These are phyloP conservation scores for Lagenidium sp. DNA, from an alignment of 352 stramenopile genomes.

Conservation along the genomic window DNA sequence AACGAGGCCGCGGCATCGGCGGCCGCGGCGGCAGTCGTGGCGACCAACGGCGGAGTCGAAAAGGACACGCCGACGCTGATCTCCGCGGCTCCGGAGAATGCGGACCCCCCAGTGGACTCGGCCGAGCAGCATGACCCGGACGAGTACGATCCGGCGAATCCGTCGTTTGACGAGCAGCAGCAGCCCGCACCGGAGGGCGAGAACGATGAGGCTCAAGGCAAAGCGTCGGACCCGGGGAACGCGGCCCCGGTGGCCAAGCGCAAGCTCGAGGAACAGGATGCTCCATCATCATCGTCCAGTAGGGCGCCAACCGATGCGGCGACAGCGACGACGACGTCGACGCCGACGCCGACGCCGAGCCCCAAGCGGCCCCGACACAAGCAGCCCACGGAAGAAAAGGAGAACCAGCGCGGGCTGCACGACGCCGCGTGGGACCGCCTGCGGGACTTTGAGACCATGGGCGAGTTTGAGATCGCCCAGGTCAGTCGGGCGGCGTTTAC, in stretches of 20 bases:
- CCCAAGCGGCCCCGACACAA: not conserved
- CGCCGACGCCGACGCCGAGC: not conserved
- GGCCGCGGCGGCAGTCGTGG: not conserved
- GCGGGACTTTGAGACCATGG: constrained; percentile 55
- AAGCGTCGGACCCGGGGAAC: constrained; percentile 5
- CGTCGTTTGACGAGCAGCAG: constrained; percentile 8
- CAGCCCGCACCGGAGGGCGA: constrained; percentile 2
- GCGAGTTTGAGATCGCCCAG: constrained; percentile 59
- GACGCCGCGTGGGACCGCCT: constrained; percentile 66
- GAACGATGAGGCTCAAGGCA: not conserved
- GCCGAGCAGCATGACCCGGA: constrained; percentile 11
- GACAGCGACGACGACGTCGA: not conserved
- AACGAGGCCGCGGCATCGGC: not conserved
- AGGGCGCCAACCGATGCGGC: not conserved
- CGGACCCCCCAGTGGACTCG: not conserved
- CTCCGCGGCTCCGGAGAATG: not conserved
- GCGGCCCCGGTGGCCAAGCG: not conserved
- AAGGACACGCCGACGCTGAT: not conserved
- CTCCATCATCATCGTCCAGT: not conserved
- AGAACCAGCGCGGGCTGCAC: constrained; percentile 29
- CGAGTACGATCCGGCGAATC: constrained; percentile 23
- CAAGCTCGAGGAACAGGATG: constrained; percentile 2
- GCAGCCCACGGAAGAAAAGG: not conserved
- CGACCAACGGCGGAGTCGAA: not conserved
- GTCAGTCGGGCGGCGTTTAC: constrained; percentile 64